Base-by-base conservation (phyloP, 164 flowering plant species). In the Nymphaea colorata region DNA sequence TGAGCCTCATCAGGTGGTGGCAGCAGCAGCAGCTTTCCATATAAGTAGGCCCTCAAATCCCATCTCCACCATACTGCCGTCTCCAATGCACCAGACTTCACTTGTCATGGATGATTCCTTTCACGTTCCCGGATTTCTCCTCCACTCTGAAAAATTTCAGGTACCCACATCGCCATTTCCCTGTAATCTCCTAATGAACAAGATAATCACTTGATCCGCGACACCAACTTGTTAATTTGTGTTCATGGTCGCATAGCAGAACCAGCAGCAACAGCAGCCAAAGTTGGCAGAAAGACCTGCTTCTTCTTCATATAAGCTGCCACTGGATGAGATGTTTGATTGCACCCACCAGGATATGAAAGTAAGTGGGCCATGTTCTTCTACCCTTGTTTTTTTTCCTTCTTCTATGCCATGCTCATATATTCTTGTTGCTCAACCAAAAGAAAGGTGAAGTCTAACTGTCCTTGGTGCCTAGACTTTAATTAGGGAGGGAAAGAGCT, bases 201-300 rank as follows among this genome's bases (percentile, higher is more conserved):
- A 25, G 36, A 25, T 25, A 25, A 25, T 25, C 36, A 25, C 36
- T 25, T 25, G 36, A 25, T 25, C 36, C 36, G 36, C 36, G 57
- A 51, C 14, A 51, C 57, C 57, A 51, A 2, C 12, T 7, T 51
- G 14, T 51, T 51, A 15, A 51, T 51, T 51, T 51, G 8, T 51
- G 36, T 25, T 25, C 36, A 25, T 25, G 36, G 36, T 25, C 36
- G 36, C 36, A 25, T 25, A 25, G 14, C 57, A 8, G 64, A 85
- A 84, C 68, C 90, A 84, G 66, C 86, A 82, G 62, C 90, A 87
- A 14, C 91, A 89, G 14, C 93, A 89, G 75, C 86, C 83, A 74
- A 86, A 86, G 72, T 44, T 84, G 41, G 93, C 80, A 66, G 85
- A 83, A 69, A 85, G 88, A 78, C 80, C 90, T 71, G 83, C 83